phyloP scores from a whole-genome alignment of 306 rosid genomes.

The Canavalia gladiata region DNA sequence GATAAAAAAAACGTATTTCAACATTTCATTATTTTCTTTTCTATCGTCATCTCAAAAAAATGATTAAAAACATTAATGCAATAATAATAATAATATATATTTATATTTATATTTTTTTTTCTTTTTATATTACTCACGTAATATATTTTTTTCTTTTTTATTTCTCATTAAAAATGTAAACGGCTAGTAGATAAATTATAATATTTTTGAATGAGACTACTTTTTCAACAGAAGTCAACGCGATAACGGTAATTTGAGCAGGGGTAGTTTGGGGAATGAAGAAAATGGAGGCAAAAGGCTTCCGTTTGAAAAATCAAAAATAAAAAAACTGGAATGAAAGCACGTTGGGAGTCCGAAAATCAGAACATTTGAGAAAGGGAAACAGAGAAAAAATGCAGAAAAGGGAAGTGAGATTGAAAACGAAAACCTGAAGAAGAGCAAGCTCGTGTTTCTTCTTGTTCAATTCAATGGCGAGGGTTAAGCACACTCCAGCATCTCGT shows the following conservation, averaged over 20 bases:
- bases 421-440: not conserved
- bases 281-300: slow-evolving; percentile 15
- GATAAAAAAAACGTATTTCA: too few species aligned
- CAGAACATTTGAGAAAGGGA: not conserved
- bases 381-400: not conserved
- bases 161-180: too few species aligned
- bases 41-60: too few species aligned
- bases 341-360: not conserved
- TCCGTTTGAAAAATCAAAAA: not conserved
- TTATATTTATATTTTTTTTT: too few species aligned
- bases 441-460: not conserved
- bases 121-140: too few species aligned
- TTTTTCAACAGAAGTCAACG: too few species aligned
- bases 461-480: slow-evolving; percentile 67
- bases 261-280: slow-evolving; percentile 11
- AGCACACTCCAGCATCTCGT: slow-evolving; percentile 46
- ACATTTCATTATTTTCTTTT: too few species aligned
- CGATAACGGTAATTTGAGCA: not conserved
- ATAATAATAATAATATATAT: too few species aligned
- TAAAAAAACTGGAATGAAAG: not conserved
- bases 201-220: too few species aligned
- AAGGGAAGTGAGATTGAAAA: not conserved
- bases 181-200: too few species aligned
- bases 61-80: too few species aligned
- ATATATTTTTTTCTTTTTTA: too few species aligned